Conservation (phyloP, 768 basidiomycete genomes). For the Sutorius australiensis region DNA sequence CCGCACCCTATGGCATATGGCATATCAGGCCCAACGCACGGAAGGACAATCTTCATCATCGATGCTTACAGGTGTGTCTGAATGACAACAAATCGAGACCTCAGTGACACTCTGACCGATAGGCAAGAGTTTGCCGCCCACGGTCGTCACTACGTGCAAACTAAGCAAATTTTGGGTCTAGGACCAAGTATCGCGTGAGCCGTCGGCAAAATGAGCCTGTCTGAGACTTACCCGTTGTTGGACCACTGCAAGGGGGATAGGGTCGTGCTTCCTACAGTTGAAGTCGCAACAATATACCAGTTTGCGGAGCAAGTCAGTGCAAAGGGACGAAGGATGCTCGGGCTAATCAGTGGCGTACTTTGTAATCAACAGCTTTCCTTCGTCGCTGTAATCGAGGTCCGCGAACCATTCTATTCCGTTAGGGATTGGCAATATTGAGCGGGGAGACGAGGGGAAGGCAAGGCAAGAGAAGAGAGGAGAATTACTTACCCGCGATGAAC, state of each 20-base stretch:
- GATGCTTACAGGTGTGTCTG: constrained; percentile 54
- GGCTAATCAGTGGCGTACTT: constrained; percentile 33
- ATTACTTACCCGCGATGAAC: constrained; percentile 53
- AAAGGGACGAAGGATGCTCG: no score
- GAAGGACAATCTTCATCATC: background rate
- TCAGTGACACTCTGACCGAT: constrained; percentile 43
- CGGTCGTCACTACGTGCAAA: constrained; percentile 46
- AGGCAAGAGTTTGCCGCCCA: constrained; percentile 38
- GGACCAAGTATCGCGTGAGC: background rate
- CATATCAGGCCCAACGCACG: background rate
- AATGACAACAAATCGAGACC: constrained; percentile 64
- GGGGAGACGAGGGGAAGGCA: background rate
- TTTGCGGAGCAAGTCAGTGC: background rate
- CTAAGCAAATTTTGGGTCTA: constrained; percentile 46
- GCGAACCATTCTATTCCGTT: constrained; percentile 55
- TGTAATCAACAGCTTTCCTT: constrained; percentile 59
- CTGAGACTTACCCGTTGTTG: constrained; percentile 38
- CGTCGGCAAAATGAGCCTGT: background rate
- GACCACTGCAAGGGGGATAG: constrained; percentile 41
- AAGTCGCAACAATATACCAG: background rate
- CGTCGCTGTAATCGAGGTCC: constrained; percentile 55
- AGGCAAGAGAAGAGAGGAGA: background rate
- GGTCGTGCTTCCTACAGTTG: constrained; percentile 45
- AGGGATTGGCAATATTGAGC: background rate
- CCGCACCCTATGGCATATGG: constrained; percentile 41